These are phyloP conservation scores for Amauroascus verrucosus DNA, from an alignment of 2,329 filamentous ascomycete genomes.

Conservation along the genomic window DNA sequence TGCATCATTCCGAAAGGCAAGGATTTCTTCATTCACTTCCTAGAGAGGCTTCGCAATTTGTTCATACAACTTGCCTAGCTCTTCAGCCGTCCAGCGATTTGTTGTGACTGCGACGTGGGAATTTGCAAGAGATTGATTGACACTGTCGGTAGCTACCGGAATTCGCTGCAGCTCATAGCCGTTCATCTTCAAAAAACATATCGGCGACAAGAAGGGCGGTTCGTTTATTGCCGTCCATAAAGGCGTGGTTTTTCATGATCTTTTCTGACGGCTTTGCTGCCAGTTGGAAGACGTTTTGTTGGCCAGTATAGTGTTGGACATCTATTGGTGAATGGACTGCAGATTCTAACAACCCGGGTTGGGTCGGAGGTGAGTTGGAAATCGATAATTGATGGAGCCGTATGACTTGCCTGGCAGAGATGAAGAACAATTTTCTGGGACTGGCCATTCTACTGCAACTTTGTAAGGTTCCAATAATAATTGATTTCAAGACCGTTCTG, in stretches of 20 bases:
- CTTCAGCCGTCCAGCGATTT: constrained; percentile 13
- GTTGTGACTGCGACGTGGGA: constrained; percentile 16
- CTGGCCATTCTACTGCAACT: too few species aligned
- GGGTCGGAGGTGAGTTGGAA: constrained; percentile 11
- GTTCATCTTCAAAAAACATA: constrained; percentile 26
- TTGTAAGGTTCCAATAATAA: too few species aligned
- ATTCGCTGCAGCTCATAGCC: constrained; percentile 20
- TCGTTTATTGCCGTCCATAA: constrained; percentile 26
- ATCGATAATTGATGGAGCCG: too few species aligned
- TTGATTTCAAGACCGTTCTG: too few species aligned
- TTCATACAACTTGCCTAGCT: constrained; percentile 2
- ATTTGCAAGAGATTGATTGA: constrained; percentile 13
- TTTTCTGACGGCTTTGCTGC: constrained; percentile 23
- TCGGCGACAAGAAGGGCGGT: constrained; percentile 24
- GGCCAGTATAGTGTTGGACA: constrained; percentile 20
- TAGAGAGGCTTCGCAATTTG: background rate
- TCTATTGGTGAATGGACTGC: constrained; percentile 23
- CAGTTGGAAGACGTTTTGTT: constrained; percentile 23
- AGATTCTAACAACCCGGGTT: constrained; percentile 22
- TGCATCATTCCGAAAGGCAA: background rate
- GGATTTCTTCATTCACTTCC: too few species aligned
- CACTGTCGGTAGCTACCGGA: constrained; percentile 8
- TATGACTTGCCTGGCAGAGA: too few species aligned
- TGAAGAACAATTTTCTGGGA: too few species aligned
- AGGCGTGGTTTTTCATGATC: constrained; percentile 27